phyloP scores from a whole-genome alignment of 1,284 basidiomycete species.

The Austroboletus niveus region DNA sequence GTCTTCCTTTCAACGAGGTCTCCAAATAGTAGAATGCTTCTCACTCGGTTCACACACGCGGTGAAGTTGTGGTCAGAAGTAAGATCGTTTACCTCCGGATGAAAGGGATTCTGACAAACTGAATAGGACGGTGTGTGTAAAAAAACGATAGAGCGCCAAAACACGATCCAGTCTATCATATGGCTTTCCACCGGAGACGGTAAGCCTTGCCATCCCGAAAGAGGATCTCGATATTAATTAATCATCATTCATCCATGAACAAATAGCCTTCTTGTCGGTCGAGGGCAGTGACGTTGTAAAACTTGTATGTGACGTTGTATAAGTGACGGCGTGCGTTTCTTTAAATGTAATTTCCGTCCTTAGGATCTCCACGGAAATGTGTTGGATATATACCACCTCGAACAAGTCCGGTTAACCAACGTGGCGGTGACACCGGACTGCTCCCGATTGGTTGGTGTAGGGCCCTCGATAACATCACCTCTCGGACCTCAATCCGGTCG shows the following conservation, averaged over 20 bases:
- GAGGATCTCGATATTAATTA: slow-evolving; percentile 4
- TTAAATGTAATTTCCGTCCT: slow-evolving; percentile 13
- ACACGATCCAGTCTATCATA: slow-evolving; percentile 61
- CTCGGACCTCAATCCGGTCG: slow-evolving; percentile 68
- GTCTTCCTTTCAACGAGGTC: slow-evolving; percentile 46
- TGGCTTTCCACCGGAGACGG: slow-evolving; percentile 73
- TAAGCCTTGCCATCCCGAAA: slow-evolving; percentile 26
- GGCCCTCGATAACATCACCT: slow-evolving; percentile 59
- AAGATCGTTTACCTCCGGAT: slow-evolving; percentile 21
- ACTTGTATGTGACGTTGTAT: slow-evolving; percentile 35
- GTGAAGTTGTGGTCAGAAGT: slow-evolving; percentile 79
- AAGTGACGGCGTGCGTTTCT: slow-evolving; percentile 3
- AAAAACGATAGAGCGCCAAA: slow-evolving; percentile 64
- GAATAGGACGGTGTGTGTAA: slow-evolving; percentile 67
- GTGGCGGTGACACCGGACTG: slow-evolving; percentile 72
- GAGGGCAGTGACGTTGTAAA: slow-evolving; percentile 51
- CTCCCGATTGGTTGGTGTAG: slow-evolving; percentile 65
- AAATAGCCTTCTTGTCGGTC: slow-evolving; percentile 54
- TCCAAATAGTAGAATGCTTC: slow-evolving; percentile 56
- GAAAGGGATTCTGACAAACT: slow-evolving; percentile 11
- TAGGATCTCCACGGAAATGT: slow-evolving; percentile 60
- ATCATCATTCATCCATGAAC: slow-evolving; percentile 10
- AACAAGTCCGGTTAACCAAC: slow-evolving; percentile 67
- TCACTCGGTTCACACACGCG: slow-evolving; percentile 68
- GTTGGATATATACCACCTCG: slow-evolving; percentile 60